Evolutionary conservation across 179 eudicot genomes (phyloP).

Genomic region (Nepenthes alata): DNA sequence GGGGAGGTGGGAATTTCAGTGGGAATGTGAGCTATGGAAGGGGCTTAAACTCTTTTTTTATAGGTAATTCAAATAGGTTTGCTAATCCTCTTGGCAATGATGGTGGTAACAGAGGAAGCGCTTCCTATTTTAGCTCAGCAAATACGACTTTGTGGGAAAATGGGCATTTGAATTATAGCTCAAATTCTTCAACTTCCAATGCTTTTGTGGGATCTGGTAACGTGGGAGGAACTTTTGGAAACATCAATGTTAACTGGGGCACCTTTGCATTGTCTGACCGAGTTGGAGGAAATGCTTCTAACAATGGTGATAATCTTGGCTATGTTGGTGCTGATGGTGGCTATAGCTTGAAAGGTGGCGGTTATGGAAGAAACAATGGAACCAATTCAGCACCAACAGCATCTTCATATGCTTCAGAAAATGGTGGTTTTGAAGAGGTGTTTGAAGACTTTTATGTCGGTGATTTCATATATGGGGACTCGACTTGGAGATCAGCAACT

Average conservation of each 20-base stretch:
- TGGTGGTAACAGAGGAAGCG: slow-evolving; percentile 45
- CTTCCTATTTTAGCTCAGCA: slow-evolving; percentile 54
- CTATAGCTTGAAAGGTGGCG: slow-evolving; percentile 38
- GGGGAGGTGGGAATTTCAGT: slow-evolving; percentile 37
- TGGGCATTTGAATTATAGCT: slow-evolving; percentile 39
- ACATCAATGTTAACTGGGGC: slow-evolving; percentile 52
- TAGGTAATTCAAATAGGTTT: slow-evolving; percentile 46
- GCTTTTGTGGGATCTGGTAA: slow-evolving; percentile 41
- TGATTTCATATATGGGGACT: slow-evolving; percentile 42
- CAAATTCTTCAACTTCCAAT: slow-evolving; percentile 40
- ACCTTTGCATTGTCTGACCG: slow-evolving; percentile 34
- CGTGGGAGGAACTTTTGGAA: slow-evolving; percentile 33
- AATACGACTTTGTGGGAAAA: slow-evolving; percentile 62
- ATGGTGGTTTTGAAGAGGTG: slow-evolving; percentile 47
- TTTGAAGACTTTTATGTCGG: slow-evolving; percentile 52
- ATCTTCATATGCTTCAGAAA: slow-evolving; percentile 36
- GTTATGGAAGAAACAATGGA: slow-evolving; percentile 42
- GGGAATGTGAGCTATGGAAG: slow-evolving; percentile 45
- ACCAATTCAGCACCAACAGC: slow-evolving; percentile 34
- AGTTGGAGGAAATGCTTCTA: slow-evolving; percentile 34
- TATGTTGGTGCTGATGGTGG: slow-evolving; percentile 36
- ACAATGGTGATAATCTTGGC: slow-evolving; percentile 33
- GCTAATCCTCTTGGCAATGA: slow-evolving; percentile 41
- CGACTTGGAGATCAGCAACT: slow-evolving; percentile 58
- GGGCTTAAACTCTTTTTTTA: slow-evolving; percentile 43